Conservation (phyloP, 768 basidiomycete genomes). For the Trametes meyenii region DNA sequence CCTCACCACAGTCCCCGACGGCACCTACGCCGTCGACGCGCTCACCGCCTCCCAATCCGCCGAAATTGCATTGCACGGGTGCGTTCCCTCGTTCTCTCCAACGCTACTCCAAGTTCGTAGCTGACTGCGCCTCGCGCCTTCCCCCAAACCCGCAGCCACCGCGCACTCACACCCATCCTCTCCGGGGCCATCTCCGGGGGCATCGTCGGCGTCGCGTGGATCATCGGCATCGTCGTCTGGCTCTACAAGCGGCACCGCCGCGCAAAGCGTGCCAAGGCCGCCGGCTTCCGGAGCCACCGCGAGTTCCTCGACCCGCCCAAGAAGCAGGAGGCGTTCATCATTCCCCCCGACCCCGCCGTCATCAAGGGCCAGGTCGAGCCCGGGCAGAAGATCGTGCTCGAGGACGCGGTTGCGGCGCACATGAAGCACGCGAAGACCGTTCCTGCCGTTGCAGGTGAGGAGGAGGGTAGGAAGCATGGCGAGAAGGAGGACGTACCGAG, state of each 20-base stretch:
- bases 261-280: conserved; percentile 48
- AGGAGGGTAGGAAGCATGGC: conserved; percentile 6
- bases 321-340: conserved; percentile 43
- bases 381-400: conserved; percentile 37
- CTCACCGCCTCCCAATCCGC: conserved; percentile 19
- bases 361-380: conserved; percentile 51
- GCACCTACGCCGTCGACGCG: conserved; percentile 13
- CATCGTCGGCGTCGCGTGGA: conserved; percentile 52
- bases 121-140: not conserved
- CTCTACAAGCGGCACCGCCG: conserved; percentile 55
- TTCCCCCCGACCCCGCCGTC: conserved; percentile 71
- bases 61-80: conserved; percentile 24
- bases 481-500: conserved; percentile 21
- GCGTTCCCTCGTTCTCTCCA: not conserved
- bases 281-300: conserved; percentile 46
- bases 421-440: conserved; percentile 18
- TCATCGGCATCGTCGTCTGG: conserved; percentile 59
- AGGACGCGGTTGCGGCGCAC: conserved; percentile 13
- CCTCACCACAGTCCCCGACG: conserved; percentile 16
- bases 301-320: conserved; percentile 40
- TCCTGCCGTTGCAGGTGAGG: conserved; percentile 13
- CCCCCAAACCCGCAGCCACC: conserved; percentile 41
- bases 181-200: conserved; percentile 62
- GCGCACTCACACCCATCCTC: conserved; percentile 61
- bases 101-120: not conserved